A percentile compares a stretch with the other conserved stretches of the same genome.
phyloP scores from a whole-genome alignment of 768 basidiomycete genomes.

The Candolleomyces aberdarensis region DNA sequence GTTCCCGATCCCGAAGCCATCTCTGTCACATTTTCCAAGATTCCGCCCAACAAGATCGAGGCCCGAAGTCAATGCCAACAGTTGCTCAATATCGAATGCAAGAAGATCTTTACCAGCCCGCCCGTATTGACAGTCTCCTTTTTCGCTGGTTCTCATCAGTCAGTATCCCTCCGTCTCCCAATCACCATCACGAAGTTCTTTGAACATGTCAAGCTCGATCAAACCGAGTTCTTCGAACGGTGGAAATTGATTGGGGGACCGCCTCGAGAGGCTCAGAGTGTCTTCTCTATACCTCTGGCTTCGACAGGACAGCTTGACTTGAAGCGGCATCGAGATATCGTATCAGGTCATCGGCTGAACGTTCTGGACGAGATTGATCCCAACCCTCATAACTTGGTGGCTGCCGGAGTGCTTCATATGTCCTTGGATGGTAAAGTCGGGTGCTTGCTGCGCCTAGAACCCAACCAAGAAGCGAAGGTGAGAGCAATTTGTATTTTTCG shows the following conservation, averaged over 20 bases:
- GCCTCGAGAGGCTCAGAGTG: constrained; percentile 84
- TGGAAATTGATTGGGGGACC: constrained; percentile 98
- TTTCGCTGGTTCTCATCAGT: constrained; percentile 88
- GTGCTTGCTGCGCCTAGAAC: constrained; percentile 89
- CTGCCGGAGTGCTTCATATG: constrained; percentile 95
- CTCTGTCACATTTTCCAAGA: constrained; percentile 83
- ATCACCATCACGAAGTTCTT: constrained; percentile 90
- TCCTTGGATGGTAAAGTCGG: constrained; percentile 92
- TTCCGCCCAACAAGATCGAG: constrained; percentile 78
- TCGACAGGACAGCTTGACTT: constrained; percentile 71
- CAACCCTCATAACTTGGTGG: constrained; percentile 90
- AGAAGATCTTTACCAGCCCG: constrained; percentile 70
- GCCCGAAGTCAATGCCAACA: constrained; percentile 90
- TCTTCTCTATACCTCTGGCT: constrained; percentile 79
- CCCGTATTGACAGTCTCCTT: constrained; percentile 88
- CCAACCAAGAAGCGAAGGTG: constrained; percentile 94
- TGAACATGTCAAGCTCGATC: constrained; percentile 84
- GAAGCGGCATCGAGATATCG: constrained; percentile 67
- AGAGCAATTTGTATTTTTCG: constrained; percentile 11
- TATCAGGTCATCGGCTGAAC: constrained; percentile 75
- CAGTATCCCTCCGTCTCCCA: constrained; percentile 79
- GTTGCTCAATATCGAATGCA: constrained; percentile 92
- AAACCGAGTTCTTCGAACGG: constrained; percentile 91
- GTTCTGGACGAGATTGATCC: constrained; percentile 86
- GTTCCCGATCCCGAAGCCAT: constrained; percentile 74